Evolutionary conservation across 2,329 filamentous ascomycete genomes (phyloP).

Genomic region (Daldinia sp.): DNA sequence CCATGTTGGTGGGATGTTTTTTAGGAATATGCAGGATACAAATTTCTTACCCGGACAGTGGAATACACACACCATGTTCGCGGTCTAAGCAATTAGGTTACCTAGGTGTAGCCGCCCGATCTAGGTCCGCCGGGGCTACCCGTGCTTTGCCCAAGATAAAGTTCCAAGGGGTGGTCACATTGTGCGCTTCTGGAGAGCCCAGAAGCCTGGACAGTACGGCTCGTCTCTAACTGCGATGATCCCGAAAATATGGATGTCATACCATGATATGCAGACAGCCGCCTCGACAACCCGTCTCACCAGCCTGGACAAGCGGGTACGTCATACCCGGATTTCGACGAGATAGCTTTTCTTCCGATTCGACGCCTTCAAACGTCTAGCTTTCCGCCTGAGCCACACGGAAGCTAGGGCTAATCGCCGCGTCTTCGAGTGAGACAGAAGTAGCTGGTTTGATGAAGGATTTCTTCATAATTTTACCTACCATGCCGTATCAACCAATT

Average conservation of each 20-base stretch:
- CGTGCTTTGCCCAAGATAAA: slow-evolving; percentile 25
- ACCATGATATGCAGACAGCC: slow-evolving; percentile 29
- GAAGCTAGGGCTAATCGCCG: slow-evolving; percentile 19
- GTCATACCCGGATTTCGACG: slow-evolving; percentile 31
- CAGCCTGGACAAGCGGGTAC: slow-evolving; percentile 18
- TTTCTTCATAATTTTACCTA: slow-evolving; percentile 21
- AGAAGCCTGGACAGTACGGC: slow-evolving; percentile 22
- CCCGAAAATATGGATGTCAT: slow-evolving; percentile 30
- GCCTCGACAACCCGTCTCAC: slow-evolving; percentile 37
- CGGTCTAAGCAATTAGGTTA: slow-evolving; percentile 24
- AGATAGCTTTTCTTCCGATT: slow-evolving; percentile 30
- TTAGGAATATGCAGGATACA: slow-evolving; percentile 30
- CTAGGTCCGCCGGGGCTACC: slow-evolving; percentile 27
- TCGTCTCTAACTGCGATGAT: slow-evolving; percentile 21
- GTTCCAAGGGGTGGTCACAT: slow-evolving; percentile 24
- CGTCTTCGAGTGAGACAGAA: slow-evolving; percentile 17
- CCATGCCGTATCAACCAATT: not conserved
- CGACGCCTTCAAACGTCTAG: slow-evolving; percentile 17
- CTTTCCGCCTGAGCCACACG: slow-evolving; percentile 7
- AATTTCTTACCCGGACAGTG: slow-evolving; percentile 23
- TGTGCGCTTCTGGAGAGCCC: slow-evolving; percentile 23
- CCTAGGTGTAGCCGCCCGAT: slow-evolving; percentile 37
- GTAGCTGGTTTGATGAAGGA: slow-evolving; percentile 7
- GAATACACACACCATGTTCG: slow-evolving; percentile 13
- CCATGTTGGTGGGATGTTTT: slow-evolving; percentile 28